These are phyloP conservation scores for Cryphonectria japonica DNA, from an alignment of 2,329 filamentous ascomycete species.

Conservation along the genomic window DNA sequence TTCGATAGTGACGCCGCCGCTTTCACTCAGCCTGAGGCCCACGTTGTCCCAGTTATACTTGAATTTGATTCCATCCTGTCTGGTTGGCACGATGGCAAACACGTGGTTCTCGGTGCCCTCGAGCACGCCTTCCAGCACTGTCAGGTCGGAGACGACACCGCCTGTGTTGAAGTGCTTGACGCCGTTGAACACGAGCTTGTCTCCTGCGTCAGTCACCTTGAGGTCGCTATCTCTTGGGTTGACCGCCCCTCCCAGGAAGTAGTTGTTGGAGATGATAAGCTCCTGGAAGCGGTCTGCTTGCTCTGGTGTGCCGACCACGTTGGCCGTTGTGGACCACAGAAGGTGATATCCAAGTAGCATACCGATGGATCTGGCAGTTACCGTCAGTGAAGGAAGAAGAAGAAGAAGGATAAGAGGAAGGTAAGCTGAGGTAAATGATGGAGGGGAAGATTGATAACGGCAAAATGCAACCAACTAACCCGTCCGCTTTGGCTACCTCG, in stretches of 20 bases:
- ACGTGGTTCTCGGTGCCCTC: constrained; percentile 63
- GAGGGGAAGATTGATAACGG: not conserved
- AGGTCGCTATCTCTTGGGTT: constrained; percentile 68
- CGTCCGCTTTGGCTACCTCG: constrained; percentile 67
- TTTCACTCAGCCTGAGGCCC: constrained; percentile 66
- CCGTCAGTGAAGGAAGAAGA: not conserved
- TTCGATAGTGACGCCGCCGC: constrained; percentile 63
- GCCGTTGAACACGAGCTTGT: constrained; percentile 62
- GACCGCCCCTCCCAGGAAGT: constrained; percentile 67
- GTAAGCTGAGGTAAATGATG: too few relatives aligned
- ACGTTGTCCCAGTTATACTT: constrained; percentile 68
- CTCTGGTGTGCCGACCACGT: constrained; percentile 61
- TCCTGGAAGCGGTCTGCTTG: constrained; percentile 62
- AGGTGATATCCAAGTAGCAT: constrained; percentile 70
- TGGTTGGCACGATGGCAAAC: constrained; percentile 63
- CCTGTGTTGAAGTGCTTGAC: constrained; percentile 71
- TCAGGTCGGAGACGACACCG: constrained; percentile 67
- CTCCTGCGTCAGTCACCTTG: constrained; percentile 57
- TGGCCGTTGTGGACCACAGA: constrained; percentile 65
- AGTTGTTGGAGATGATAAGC: constrained; percentile 65
- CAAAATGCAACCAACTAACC: constrained; percentile 41
- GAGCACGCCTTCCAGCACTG: constrained; percentile 66
- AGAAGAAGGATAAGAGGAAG: too few relatives aligned
- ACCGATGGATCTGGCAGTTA: constrained; percentile 53
- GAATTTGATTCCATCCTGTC: constrained; percentile 61